Evolutionary conservation across 371 early-diverging fungal species (phyloP).

Genomic region (Batkoa obscura): DNA sequence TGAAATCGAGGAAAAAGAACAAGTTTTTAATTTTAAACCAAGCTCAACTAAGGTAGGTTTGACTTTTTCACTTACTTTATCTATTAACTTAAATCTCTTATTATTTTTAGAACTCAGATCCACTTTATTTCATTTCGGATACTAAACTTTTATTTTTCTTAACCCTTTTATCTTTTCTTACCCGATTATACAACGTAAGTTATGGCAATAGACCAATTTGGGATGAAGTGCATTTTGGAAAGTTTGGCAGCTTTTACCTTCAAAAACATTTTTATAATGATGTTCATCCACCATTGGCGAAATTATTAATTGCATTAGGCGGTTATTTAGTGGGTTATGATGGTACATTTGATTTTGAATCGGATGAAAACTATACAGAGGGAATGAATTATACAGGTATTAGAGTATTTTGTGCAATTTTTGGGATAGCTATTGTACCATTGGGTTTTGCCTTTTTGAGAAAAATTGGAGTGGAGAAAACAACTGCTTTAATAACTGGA

Average conservation of each 20-base stretch:
- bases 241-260: slow-evolving; percentile 92
- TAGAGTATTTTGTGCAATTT: slow-evolving; percentile 78
- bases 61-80: too few relatives aligned
- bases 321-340: slow-evolving; percentile 79
- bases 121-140: too few relatives aligned
- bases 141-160: background rate
- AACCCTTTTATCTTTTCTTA: slow-evolving; percentile 10
- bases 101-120: too few relatives aligned
- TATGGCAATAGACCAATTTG: slow-evolving; percentile 25
- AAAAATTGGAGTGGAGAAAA: slow-evolving; percentile 45
- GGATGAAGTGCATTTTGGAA: slow-evolving; percentile 13
- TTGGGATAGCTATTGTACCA: slow-evolving; percentile 87
- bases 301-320: slow-evolving; percentile 89
- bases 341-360: slow-evolving; percentile 75
- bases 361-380: slow-evolving; percentile 64
- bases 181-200: slow-evolving; percentile 23
- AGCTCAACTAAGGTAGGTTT: too few relatives aligned
- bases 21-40: too few relatives aligned
- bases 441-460: slow-evolving; percentile 78
- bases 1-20: too few relatives aligned
- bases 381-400: slow-evolving; percentile 74
- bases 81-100: too few relatives aligned
- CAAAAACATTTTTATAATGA: slow-evolving; percentile 93
- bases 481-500: slow-evolving; percentile 46
- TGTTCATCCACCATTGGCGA: slow-evolving; percentile 99